Percentiles rank a stretch among this genome's conserved stretches.
These are phyloP conservation scores for Galerina sulciceps DNA, from an alignment of 768 basidiomycete species.

Conservation along the genomic window DNA sequence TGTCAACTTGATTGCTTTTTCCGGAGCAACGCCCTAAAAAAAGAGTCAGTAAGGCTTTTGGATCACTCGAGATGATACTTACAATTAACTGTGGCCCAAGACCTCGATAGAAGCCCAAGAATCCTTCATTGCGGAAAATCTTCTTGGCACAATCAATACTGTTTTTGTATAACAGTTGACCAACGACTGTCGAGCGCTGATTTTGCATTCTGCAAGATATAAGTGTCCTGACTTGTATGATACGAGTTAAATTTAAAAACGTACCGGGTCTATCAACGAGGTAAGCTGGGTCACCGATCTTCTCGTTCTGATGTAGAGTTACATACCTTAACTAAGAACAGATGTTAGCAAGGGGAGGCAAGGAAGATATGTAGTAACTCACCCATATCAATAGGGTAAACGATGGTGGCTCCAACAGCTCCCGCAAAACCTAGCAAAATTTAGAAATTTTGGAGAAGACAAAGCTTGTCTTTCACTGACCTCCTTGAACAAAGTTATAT, in stretches of 20 bases:
- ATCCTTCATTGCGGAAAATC: slow-evolving; percentile 93
- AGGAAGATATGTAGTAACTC: slow-evolving; percentile 32
- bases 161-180: slow-evolving; percentile 96
- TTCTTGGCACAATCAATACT: slow-evolving; percentile 93
- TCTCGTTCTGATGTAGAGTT: not conserved
- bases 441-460: slow-evolving; percentile 1
- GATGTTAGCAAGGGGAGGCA: not conserved
- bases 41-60: not conserved
- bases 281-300: slow-evolving; percentile 59
- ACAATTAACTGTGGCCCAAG: slow-evolving; percentile 94
- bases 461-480: slow-evolving; percentile 31
- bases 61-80: slow-evolving; percentile 22
- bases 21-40: slow-evolving; percentile 86
- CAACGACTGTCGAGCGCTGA: slow-evolving; percentile 94
- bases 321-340: slow-evolving; percentile 71
- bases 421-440: slow-evolving; percentile 78
- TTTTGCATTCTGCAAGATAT: slow-evolving; percentile 84
- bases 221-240: not conserved
- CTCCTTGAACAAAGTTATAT: slow-evolving; percentile 90
- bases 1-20: slow-evolving; percentile 98
- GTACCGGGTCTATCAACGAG: slow-evolving; percentile 1
- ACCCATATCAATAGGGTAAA: slow-evolving; percentile 96
- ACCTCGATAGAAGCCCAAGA: slow-evolving; percentile 95
- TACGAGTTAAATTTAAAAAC: not conserved
- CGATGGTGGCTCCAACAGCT: slow-evolving; percentile 94